Conservation (phyloP, 306 rosid species). For the Comarum palustre region DNA sequence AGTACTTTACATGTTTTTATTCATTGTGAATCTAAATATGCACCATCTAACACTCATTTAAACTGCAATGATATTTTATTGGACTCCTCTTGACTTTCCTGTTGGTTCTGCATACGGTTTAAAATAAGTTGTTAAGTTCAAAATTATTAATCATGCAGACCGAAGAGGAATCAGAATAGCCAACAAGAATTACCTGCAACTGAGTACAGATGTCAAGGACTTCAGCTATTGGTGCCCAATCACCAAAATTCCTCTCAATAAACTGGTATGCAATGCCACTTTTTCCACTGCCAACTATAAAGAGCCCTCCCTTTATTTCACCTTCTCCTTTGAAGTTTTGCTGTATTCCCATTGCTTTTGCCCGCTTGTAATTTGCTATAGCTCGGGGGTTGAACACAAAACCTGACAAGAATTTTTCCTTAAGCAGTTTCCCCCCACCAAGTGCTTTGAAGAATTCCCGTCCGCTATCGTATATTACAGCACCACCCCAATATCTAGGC, state of each 20-base stretch:
- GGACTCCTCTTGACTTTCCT: slow-evolving; percentile 32
- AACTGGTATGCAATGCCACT: slow-evolving; percentile 84
- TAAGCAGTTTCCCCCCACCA: slow-evolving; percentile 76
- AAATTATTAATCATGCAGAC: slow-evolving; percentile 13
- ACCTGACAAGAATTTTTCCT: slow-evolving; percentile 78
- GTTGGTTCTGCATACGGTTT: slow-evolving; percentile 49
- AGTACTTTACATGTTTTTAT: neutral
- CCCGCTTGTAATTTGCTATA: slow-evolving; percentile 70
- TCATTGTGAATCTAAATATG: slow-evolving; percentile 9
- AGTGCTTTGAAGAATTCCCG: slow-evolving; percentile 75
- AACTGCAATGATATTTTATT: slow-evolving; percentile 24
- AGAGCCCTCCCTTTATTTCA: slow-evolving; percentile 87
- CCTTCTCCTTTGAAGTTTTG: slow-evolving; percentile 84
- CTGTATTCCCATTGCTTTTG: slow-evolving; percentile 57
- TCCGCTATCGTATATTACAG: slow-evolving; percentile 50
- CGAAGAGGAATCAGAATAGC: neutral
- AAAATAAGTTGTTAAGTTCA: slow-evolving; percentile 24
- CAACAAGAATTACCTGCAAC: slow-evolving; percentile 49
- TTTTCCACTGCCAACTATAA: slow-evolving; percentile 61
- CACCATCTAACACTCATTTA: slow-evolving; percentile 5
- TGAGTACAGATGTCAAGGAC: slow-evolving; percentile 66
- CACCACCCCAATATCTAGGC: slow-evolving; percentile 98
- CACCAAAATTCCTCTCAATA: slow-evolving; percentile 88
- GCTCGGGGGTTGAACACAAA: slow-evolving; percentile 77
- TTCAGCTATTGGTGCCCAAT: slow-evolving; percentile 89